These are phyloP conservation scores for Metarhizium humberi DNA, from an alignment of 2,329 filamentous ascomycete species.

Conservation along the genomic window DNA sequence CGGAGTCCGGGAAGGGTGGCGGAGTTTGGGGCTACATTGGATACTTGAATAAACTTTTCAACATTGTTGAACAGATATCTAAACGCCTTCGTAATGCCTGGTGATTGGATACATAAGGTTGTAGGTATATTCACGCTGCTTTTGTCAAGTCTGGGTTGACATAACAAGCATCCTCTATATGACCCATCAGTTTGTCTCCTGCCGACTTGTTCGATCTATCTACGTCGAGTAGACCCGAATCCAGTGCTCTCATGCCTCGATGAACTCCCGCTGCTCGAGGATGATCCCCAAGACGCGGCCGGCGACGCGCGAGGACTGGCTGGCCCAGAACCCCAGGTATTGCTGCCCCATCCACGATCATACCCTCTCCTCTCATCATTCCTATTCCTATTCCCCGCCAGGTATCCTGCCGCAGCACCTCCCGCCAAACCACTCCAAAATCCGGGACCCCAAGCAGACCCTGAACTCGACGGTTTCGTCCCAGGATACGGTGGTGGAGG, in stretches of 20 bases:
- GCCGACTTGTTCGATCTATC: conserved; percentile 23
- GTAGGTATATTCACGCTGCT: too few relatives aligned
- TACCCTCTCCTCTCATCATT: conserved; percentile 17
- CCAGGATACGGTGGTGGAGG: conserved; percentile 40
- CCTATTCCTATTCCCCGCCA: conserved; percentile 43
- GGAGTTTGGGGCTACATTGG: conserved; percentile 7
- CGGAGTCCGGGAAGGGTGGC: conserved; percentile 6
- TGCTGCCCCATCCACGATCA: conserved; percentile 20
- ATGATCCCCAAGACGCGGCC: conserved; percentile 19
- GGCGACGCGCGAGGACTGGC: conserved; percentile 15
- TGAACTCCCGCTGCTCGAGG: conserved; percentile 24
- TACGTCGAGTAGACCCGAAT: conserved; percentile 59
- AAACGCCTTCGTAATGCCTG: background rate
- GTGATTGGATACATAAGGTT: too few relatives aligned
- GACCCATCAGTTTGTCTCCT: background rate
- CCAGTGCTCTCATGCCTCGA: conserved; percentile 59
- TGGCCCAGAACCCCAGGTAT: conserved; percentile 10
- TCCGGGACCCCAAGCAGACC: conserved; percentile 53
- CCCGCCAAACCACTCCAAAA: conserved; percentile 64
- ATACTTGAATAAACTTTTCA: conserved; percentile 3
- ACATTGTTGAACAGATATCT: background rate
- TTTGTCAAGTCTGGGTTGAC: too few relatives aligned
- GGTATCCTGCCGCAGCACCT: conserved; percentile 61
- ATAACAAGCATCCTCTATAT: background rate
- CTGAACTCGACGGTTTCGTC: conserved; percentile 23